Base-by-base conservation (phyloP, 257 asterid species). In the Linaria vulgaris region DNA sequence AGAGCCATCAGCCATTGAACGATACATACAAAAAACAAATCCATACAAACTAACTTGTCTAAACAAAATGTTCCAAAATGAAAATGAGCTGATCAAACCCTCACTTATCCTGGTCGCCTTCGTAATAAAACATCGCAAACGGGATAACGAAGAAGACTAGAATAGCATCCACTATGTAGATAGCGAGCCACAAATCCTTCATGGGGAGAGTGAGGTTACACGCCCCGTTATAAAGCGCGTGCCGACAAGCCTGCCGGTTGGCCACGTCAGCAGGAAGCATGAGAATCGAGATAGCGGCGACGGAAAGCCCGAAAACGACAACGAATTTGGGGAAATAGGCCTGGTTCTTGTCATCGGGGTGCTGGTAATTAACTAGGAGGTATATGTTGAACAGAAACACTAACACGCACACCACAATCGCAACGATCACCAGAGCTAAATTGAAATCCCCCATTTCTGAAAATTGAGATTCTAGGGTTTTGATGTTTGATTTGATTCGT, bases 261-360 rank as follows among this genome's bases (percentile, higher is more conserved):
- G 99, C 99, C 9, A 94, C 97, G 56, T 94, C 99, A 0, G 97
- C 99, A 5, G 99, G 99, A 5, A 94, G 87, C 99, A 94, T 94
- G 30, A 90, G 78, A 47, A 94, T 94, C 12, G 99, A 94, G 77
- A 94, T 90, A 13, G 97, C 97, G 11, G 99, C 97, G 46, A 94
- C 63, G 56, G 99, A 82, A 47, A 94, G 95, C 20, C 99, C 99
- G 71, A 94, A 76, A 61, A 94, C 90, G 74, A 94, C 99, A 37
- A 94, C 99, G 62, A 94, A 75, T 79, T 94, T 94, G 63, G 97
- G 99, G 72, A 94, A 87, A 73, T 94, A 94, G 1, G 99, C 99
- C 77, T 94, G 99, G 75, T 94, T 94, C 19, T 43, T 85, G 63
- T 94, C 99, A 61, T 94, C 97, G 0, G 99, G 99, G 49, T 94